These are phyloP conservation scores for Pistacia vera DNA, from an alignment of 345 rosid genomes.

Conservation along the genomic window DNA sequence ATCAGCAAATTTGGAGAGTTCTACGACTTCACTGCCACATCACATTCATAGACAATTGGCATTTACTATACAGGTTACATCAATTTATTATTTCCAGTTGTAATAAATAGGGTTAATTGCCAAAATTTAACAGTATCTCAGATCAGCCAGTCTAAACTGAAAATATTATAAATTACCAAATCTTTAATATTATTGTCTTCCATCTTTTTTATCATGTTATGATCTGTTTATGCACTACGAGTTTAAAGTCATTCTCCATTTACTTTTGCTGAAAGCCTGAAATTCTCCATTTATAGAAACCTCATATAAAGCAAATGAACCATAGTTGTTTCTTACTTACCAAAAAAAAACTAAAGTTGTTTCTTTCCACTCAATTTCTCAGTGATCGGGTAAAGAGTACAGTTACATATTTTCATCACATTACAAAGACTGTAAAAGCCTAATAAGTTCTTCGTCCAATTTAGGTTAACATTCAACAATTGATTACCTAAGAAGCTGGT, in stretches of 20 bases:
- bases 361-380: neutral
- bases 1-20: constrained; percentile 13
- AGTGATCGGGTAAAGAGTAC: neutral
- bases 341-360: too few species aligned
- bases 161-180: neutral
- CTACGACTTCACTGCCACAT: neutral
- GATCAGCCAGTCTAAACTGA: neutral
- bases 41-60: neutral
- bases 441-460: too few species aligned
- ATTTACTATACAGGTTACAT: neutral
- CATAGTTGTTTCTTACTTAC: too few species aligned
- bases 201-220: too few species aligned
- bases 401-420: neutral
- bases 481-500: neutral
- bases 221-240: too few species aligned
- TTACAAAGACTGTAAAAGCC: neutral
- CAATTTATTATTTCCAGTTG: neutral
- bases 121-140: neutral
- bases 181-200: neutral
- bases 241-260: neutral
- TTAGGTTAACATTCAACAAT: neutral
- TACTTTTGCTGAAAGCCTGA: too few species aligned
- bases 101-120: neutral
- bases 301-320: neutral
- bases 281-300: too few species aligned